Conservation (phyloP, 176 grass and related monocot species). For the Triticum urartu region DNA sequence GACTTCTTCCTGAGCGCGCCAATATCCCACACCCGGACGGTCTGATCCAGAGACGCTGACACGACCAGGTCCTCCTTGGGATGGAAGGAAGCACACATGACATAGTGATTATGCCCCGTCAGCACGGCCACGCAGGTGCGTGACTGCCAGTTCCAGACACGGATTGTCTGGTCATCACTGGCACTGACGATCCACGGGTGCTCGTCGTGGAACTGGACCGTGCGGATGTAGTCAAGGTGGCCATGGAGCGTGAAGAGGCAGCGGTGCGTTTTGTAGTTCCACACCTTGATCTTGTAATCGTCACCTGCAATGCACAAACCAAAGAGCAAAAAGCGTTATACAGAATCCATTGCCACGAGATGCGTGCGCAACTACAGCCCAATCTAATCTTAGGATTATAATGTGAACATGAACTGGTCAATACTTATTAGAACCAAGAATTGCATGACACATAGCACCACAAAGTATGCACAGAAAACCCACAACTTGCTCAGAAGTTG, state of each 20-base stretch:
- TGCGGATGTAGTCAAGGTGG: conserved; percentile 90
- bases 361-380: neutral
- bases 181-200: conserved; percentile 87
- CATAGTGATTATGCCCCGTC: conserved; percentile 92
- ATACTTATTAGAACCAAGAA: neutral
- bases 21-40: conserved; percentile 89
- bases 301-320: conserved; percentile 54
- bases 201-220: conserved; percentile 84
- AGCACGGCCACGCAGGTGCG: conserved; percentile 76
- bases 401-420: neutral
- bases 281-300: conserved; percentile 97
- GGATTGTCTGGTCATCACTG: conserved; percentile 86
- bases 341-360: neutral
- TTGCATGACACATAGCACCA: neutral
- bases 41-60: conserved; percentile 85
- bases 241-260: conserved; percentile 92
- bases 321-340: neutral
- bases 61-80: conserved; percentile 91
- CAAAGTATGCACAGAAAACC: neutral
- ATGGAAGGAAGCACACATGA: conserved; percentile 94
- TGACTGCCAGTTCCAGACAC: conserved; percentile 96
- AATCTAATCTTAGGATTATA: neutral
- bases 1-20: conserved; percentile 72
- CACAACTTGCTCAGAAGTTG: neutral
- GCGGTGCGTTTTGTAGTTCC: conserved; percentile 92